Conservation (phyloP, 2,329 filamentous ascomycete species). For the Trichoderma simmonsii region DNA sequence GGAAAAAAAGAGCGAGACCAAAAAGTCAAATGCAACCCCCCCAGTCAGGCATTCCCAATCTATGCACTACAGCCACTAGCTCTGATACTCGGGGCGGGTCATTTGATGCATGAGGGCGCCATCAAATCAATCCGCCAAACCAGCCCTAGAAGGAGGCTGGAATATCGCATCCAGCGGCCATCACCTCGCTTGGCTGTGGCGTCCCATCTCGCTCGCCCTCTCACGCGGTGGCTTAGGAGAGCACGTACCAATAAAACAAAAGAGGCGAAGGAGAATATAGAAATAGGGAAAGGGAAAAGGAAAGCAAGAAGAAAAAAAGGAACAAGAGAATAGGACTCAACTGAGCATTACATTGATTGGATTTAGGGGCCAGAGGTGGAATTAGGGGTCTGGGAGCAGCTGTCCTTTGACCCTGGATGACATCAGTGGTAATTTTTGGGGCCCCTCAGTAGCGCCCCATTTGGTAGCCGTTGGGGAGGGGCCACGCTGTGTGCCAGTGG, state of each 20-base stretch:
- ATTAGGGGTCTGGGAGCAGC: constrained; percentile 3
- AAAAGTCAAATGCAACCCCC: constrained; percentile 3
- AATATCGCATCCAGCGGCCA: not conserved
- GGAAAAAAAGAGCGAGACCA: not conserved
- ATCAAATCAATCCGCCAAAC: not conserved
- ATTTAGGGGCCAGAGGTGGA: not conserved
- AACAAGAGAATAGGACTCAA: not conserved
- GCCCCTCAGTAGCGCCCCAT: constrained; percentile 5
- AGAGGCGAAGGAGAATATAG: not conserved
- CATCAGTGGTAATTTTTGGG: constrained; percentile 19
- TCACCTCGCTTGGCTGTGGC: not conserved
- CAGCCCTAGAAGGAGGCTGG: not conserved
- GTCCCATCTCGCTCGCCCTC: constrained; percentile 6
- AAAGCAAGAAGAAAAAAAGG: not conserved
- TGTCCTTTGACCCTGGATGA: constrained; percentile 9
- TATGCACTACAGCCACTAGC: constrained; percentile 16
- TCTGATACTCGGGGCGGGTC: constrained; percentile 14
- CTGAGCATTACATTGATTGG: not conserved
- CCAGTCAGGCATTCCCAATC: constrained; percentile 5
- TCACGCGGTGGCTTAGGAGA: constrained; percentile 1
- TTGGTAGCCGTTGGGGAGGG: not conserved
- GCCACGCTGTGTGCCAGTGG: not conserved
- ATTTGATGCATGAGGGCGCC: constrained; percentile 14
- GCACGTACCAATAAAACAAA: not conserved
- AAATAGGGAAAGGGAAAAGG: not conserved